Conservation (phyloP, 257 asterid species). For the Misopates orontium region DNA sequence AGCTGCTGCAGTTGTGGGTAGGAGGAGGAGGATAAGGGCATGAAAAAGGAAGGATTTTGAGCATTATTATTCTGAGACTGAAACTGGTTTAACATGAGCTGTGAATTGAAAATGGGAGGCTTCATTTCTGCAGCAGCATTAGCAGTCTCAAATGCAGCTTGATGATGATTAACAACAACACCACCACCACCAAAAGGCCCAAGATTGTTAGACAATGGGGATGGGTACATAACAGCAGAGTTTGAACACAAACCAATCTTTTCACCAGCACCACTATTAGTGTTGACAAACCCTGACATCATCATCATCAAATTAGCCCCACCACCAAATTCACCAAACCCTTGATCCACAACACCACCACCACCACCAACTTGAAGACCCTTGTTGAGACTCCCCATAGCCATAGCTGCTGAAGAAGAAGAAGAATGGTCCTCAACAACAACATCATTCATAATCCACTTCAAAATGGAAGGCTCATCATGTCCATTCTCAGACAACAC, state of each 20-base stretch:
- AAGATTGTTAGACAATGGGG: slow-evolving; percentile 38
- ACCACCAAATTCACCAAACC: slow-evolving; percentile 45
- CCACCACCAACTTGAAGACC: slow-evolving; percentile 50
- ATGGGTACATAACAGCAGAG: slow-evolving; percentile 32
- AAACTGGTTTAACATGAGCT: slow-evolving; percentile 60
- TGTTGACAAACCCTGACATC: slow-evolving; percentile 43
- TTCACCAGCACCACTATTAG: slow-evolving; percentile 37
- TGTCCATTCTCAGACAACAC: slow-evolving; percentile 69
- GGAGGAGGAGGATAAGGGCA: slow-evolving; percentile 55
- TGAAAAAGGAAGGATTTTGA: slow-evolving; percentile 58
- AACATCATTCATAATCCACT: slow-evolving; percentile 94
- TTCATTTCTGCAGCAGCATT: slow-evolving; percentile 52
- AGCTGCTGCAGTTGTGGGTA: too few relatives aligned
- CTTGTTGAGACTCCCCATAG: slow-evolving; percentile 56
- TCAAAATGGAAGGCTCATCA: slow-evolving; percentile 71
- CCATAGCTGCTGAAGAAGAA: too few relatives aligned
- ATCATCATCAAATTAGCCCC: slow-evolving; percentile 25
- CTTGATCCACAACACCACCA: slow-evolving; percentile 56
- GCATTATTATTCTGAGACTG: slow-evolving; percentile 59
- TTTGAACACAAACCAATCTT: slow-evolving; percentile 41
- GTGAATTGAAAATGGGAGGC: slow-evolving; percentile 58
- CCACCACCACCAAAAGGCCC: slow-evolving; percentile 35
- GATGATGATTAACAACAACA: too few relatives aligned
- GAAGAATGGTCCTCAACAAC: slow-evolving; percentile 72
- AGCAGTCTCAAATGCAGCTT: slow-evolving; percentile 41